Percentiles rank a stretch among this genome's conserved stretches.
These are phyloP conservation scores for Pythium angustatum DNA, from an alignment of 352 stramenopile species.

Conservation along the genomic window DNA sequence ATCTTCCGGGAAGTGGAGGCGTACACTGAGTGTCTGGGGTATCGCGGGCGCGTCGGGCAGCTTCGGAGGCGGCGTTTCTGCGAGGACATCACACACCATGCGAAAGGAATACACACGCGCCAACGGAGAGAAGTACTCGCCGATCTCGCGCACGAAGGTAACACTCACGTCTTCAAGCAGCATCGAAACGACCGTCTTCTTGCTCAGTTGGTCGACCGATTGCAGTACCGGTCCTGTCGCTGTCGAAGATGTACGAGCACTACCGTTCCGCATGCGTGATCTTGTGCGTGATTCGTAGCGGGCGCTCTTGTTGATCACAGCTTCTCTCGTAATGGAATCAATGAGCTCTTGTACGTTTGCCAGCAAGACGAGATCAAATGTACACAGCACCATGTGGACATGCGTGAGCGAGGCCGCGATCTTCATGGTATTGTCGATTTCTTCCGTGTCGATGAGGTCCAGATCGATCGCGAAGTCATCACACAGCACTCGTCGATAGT, in stretches of 20 bases:
- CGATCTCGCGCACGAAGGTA: constrained; percentile 74
- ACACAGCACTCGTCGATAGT: constrained; percentile 63
- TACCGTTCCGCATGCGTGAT: constrained; percentile 2
- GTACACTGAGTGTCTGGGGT: constrained; percentile 33
- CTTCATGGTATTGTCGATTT: constrained; percentile 43
- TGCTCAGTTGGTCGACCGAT: constrained; percentile 6
- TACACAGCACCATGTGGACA: constrained; percentile 67
- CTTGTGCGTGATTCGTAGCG: constrained; percentile 16
- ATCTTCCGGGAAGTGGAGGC: constrained; percentile 66
- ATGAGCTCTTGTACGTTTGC: constrained; percentile 24
- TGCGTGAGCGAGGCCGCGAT: constrained; percentile 64
- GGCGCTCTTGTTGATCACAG: not conserved
- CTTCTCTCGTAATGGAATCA: constrained; percentile 21
- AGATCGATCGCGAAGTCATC: constrained; percentile 76
- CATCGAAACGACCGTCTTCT: constrained; percentile 46
- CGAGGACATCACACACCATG: constrained; percentile 61
- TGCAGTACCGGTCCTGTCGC: not conserved
- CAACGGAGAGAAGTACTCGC: constrained; percentile 71
- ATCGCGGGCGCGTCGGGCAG: not conserved
- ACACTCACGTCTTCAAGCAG: constrained; percentile 68
- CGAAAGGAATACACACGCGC: constrained; percentile 64
- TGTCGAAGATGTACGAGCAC: constrained; percentile 8
- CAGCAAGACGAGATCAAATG: constrained; percentile 57
- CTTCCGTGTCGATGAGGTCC: constrained; percentile 53
- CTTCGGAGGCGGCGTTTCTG: constrained; percentile 26